phyloP scores from a whole-genome alignment of 2,329 filamentous ascomycete species.

The Trichoderma aggressivum region DNA sequence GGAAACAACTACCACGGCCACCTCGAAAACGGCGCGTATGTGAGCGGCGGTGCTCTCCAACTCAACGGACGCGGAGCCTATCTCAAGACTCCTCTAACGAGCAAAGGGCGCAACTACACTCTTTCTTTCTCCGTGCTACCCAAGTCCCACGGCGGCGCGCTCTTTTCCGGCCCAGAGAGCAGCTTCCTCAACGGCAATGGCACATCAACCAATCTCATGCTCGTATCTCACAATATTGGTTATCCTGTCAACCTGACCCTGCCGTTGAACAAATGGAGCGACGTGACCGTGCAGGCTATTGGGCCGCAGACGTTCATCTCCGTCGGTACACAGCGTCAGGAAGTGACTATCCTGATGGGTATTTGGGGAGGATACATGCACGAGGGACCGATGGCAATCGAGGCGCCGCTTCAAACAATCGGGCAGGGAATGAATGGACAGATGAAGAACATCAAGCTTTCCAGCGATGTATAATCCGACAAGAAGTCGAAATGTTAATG shows the following conservation, averaged over 20 bases:
- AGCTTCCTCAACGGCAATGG: constrained; percentile 17
- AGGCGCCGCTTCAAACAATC: constrained; percentile 14
- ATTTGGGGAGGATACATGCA: constrained; percentile 19
- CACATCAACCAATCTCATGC: constrained; percentile 16
- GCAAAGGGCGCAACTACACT: constrained; percentile 56
- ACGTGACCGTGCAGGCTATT: constrained; percentile 18
- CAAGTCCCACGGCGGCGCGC: constrained; percentile 8
- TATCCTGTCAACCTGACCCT: constrained; percentile 19
- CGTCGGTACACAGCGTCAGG: constrained; percentile 2
- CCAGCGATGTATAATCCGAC: background rate
- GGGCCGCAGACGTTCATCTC: constrained; percentile 15
- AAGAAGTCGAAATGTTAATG: background rate
- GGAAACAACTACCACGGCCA: constrained; percentile 23
- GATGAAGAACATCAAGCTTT: constrained; percentile 17
- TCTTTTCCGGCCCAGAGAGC: constrained; percentile 19
- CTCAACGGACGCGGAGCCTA: constrained; percentile 36
- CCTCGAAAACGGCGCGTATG: constrained; percentile 28
- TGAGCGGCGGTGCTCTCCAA: constrained; percentile 28
- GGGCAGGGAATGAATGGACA: constrained; percentile 11
- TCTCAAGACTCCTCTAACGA: constrained; percentile 45
- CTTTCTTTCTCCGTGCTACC: constrained; percentile 42
- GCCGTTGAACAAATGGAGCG: constrained; percentile 18
- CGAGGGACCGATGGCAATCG: constrained; percentile 16
- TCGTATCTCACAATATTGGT: constrained; percentile 15
- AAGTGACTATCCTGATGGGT: constrained; percentile 20